phyloP scores from a whole-genome alignment of 192 early-diverging fungal species.

The Podila epigama region DNA sequence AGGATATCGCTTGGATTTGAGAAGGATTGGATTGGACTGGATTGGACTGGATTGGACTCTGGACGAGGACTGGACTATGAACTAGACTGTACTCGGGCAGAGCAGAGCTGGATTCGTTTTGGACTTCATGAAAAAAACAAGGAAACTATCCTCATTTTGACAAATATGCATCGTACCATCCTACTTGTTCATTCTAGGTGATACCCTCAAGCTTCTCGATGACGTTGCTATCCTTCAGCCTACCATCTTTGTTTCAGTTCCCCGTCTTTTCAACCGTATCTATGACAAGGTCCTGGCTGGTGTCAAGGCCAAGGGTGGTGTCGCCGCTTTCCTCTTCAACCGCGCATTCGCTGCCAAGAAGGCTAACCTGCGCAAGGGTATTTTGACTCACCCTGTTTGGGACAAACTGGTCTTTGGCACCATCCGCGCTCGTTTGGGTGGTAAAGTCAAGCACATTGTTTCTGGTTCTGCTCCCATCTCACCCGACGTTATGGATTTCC shows the following conservation, averaged over 20 bases:
- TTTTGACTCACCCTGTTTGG: conserved; percentile 71
- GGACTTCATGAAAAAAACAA: too few relatives aligned
- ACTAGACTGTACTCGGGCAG: too few relatives aligned
- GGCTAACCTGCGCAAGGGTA: conserved; percentile 53
- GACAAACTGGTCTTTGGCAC: conserved; percentile 74
- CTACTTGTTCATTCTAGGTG: too few relatives aligned
- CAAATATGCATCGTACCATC: too few relatives aligned
- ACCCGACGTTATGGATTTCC: conserved; percentile 82
- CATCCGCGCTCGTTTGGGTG: conserved; percentile 74
- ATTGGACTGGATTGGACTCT: too few relatives aligned
- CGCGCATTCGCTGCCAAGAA: conserved; percentile 65
- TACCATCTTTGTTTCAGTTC: conserved; percentile 86
- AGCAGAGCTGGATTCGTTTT: too few relatives aligned
- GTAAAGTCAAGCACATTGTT: conserved; percentile 76
- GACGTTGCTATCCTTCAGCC: conserved; percentile 86
- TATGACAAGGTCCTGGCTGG: conserved; percentile 80
- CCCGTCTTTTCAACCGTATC: conserved; percentile 90
- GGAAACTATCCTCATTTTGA: too few relatives aligned
- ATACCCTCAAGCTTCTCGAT: conserved; percentile 28
- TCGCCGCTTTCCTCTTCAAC: conserved; percentile 61
- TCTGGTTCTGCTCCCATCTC: conserved; percentile 88
- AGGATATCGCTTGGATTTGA: too few relatives aligned
- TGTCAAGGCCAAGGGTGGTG: conserved; percentile 69
- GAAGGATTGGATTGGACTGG: too few relatives aligned
- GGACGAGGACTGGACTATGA: too few relatives aligned